Evolutionary conservation across 805 yeast genomes (phyloP).

Genomic region (Nakazawaea populi): DNA sequence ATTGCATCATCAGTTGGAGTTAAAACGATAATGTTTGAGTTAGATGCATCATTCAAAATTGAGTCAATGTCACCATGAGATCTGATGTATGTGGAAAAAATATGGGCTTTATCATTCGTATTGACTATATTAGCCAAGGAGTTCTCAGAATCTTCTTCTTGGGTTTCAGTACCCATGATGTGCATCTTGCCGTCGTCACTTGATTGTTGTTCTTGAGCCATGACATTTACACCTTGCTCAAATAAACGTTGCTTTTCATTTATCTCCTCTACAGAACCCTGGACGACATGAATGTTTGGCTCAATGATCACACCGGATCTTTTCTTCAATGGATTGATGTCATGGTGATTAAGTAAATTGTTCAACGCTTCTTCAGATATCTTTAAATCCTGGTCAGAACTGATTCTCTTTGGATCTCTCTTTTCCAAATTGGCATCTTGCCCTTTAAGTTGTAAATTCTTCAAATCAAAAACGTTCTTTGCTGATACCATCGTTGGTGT

Average conservation of each 20-base stretch:
- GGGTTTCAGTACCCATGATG: background rate
- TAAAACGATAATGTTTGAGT: conserved; percentile 39
- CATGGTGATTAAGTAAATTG: background rate
- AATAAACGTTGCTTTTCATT: conserved; percentile 2
- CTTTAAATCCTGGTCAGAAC: conserved; percentile 2
- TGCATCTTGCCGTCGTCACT: background rate
- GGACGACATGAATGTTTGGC: background rate
- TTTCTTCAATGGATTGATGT: conserved; percentile 3
- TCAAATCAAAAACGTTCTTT: conserved; percentile 5
- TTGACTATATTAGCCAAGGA: conserved; percentile 2
- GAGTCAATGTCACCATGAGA: background rate
- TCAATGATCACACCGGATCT: background rate
- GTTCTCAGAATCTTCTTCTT: background rate
- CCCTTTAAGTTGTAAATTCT: background rate
- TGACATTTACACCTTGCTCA: conserved; percentile 2
- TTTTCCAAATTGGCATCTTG: background rate
- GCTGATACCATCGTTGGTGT: background rate
- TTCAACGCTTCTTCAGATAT: conserved; percentile 5
- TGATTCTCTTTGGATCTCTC: conserved; percentile 7
- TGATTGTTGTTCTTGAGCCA: background rate
- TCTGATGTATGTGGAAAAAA: background rate
- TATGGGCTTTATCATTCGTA: background rate
- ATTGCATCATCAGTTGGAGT: conserved; percentile 71
- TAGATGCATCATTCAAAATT: background rate
- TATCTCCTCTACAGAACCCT: conserved; percentile 5